Evolutionary conservation across 208 protist genomes (phyloP), one percentile per base, ranked within the genome.

Genomic region (Leishmania braziliensis): DNA sequence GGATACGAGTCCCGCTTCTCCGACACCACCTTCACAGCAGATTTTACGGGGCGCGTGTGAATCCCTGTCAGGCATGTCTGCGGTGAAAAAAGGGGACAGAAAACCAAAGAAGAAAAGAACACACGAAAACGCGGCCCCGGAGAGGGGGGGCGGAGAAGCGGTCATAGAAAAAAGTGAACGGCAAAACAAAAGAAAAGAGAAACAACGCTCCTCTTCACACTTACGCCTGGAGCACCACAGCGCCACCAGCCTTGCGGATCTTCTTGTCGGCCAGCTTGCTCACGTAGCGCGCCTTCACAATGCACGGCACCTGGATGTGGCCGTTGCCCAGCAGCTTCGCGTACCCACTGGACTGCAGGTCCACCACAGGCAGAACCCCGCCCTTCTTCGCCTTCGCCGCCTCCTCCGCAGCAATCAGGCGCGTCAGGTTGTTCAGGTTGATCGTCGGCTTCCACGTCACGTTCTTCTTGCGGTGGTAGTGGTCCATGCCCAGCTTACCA

Each of bases 271-370:
- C 99, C 43, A 95, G 82, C 87, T 98, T 95, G 86, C 92, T 98
- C 95, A 99, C 99, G 94, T 99, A 99, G 88, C 99, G 98, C 68
- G 99, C 99, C 93, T 99, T 99, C 84, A 99, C 99, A 85, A 99
- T 99, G 83, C 99, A 94, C 83, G 99, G 99, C 65, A 98, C 95
- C 87, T 99, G 98, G 50, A 99, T 88, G 79, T 95, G 75, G 83
- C 99, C 99, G 85, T 98, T 99, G 87, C 99, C 99, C 50, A 99
- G 94, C 80, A 99, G 98, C 97, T 99, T 99, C 95, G 98, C 99
- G 93, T 98, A 99, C 78, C 99, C 99, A 78, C 95, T 94, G 70
- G 84, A 85, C 84, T 91, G 86, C 54, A 99, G 95, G 93, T 99
- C 99, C 86, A 99, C 98, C 63, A 99, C 99, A 66, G 99, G 98